These are phyloP conservation scores for Oryza meyeriana DNA, from an alignment of 176 grass and related monocot species.

Conservation along the genomic window DNA sequence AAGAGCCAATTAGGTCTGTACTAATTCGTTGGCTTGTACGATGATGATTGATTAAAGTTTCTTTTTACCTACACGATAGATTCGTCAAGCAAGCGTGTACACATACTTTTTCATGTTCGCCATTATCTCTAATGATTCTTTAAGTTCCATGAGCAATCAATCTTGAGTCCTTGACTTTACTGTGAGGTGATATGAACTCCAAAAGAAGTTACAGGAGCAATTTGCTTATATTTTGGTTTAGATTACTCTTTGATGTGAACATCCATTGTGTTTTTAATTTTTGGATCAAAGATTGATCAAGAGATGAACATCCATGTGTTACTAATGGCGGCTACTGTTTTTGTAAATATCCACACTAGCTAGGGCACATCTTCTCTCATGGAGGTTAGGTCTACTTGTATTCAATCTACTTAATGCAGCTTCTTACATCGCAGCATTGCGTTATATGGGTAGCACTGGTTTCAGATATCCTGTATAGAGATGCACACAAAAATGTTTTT, in stretches of 20 bases:
- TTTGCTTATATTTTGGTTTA: background rate
- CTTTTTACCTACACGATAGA: constrained; percentile 8
- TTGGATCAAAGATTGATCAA: too few species aligned
- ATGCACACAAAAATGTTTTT: background rate
- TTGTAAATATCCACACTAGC: background rate
- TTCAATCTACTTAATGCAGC: background rate
- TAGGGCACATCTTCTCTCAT: background rate
- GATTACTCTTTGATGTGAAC: constrained; percentile 3
- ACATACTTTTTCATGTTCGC: constrained; percentile 26
- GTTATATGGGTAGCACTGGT: background rate
- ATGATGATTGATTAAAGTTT: constrained; percentile 21
- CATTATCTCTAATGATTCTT: constrained; percentile 40
- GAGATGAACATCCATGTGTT: background rate
- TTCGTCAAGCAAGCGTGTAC: constrained; percentile 25
- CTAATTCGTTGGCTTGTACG: background rate
- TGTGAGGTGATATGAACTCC: background rate
- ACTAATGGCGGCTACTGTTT: background rate
- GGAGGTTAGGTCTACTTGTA: background rate
- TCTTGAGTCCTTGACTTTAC: background rate
- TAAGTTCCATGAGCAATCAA: constrained; percentile 17
- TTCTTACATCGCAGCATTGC: background rate
- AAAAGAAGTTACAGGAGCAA: constrained; percentile 2
- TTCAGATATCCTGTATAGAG: background rate
- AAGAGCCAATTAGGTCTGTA: background rate
- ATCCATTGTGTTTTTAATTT: background rate